These are phyloP conservation scores for Elongisporangium senticosum DNA, from an alignment of 352 stramenopile genomes.

Conservation along the genomic window DNA sequence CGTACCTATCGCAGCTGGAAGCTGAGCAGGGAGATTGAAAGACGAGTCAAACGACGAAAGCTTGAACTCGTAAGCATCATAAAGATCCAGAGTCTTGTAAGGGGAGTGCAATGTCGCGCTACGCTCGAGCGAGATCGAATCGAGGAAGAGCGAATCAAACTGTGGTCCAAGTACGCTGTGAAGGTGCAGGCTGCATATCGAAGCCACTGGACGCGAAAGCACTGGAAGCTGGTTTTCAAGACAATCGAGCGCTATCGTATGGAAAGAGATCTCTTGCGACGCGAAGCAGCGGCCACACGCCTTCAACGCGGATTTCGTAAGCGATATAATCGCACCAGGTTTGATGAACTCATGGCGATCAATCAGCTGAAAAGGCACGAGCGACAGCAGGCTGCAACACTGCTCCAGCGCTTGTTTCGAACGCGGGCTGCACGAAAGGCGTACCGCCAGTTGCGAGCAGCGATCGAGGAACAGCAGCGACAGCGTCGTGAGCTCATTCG, in stretches of 20 bases:
- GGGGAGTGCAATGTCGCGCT: conserved; percentile 43
- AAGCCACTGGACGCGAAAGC: conserved; percentile 49
- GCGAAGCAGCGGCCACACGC: conserved; percentile 29
- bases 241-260: conserved; percentile 54
- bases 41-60: conserved; percentile 23
- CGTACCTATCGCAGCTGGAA: conserved; percentile 43
- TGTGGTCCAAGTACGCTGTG: conserved; percentile 38
- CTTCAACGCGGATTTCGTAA: conserved; percentile 56
- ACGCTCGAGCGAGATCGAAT: conserved; percentile 17
- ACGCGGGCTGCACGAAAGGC: conserved; percentile 43
- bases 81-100: conserved; percentile 52
- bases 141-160: conserved; percentile 26
- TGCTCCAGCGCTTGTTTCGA: conserved; percentile 57
- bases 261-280: conserved; percentile 34
- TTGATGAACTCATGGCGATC: conserved; percentile 69
- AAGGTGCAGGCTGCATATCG: conserved; percentile 56
- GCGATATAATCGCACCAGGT: conserved; percentile 57
- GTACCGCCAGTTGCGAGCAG: conserved; percentile 43
- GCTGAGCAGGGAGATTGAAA: conserved; percentile 31
- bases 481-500: conserved; percentile 23
- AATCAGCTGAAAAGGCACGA: conserved; percentile 53
- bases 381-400: conserved; percentile 36
- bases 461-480: conserved; percentile 35
- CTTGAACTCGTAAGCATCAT: conserved; percentile 28
- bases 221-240: conserved; percentile 48